A percentile compares a stretch with the other conserved stretches of the same genome.
phyloP scores from a whole-genome alignment of 441 rosid species.

The Croton setiger region DNA sequence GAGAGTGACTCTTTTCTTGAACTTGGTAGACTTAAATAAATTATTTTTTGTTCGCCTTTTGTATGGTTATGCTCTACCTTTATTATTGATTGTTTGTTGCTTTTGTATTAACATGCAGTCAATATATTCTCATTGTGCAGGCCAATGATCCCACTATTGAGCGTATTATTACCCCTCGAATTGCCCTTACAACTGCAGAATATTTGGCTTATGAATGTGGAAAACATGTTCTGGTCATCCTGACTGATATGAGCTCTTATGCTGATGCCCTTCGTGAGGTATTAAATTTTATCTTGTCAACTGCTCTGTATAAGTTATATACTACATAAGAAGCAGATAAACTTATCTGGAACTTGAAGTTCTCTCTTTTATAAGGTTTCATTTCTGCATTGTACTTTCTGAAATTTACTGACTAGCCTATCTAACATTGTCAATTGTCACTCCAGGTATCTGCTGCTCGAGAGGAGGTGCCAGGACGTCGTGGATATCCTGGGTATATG shows the following conservation, averaged over 20 bases:
- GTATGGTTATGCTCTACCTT: not conserved
- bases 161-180: conserved; percentile 23
- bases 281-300: conserved; percentile 4
- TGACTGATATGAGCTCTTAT: conserved; percentile 91
- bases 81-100: not conserved
- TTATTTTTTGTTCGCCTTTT: not conserved
- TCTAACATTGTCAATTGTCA: not conserved
- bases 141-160: conserved; percentile 96
- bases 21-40: conserved; percentile 51
- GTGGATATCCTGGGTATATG: conserved; percentile 99
- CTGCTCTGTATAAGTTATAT: not conserved
- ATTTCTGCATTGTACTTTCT: not conserved
- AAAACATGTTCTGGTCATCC: conserved; percentile 73
- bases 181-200: conserved; percentile 25
- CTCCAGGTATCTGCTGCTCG: conserved; percentile 97
- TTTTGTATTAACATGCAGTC: not conserved
- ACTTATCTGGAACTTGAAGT: not conserved
- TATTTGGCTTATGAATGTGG: conserved; percentile 90
- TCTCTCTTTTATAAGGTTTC: not conserved
- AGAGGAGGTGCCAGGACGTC: conserved; percentile 99
- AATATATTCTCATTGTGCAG: conserved; percentile 35
- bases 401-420: not conserved
- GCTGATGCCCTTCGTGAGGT: conserved; percentile 99
- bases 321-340: not conserved
- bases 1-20: conserved; percentile 93